These are phyloP conservation scores for Leishmania tarentolae DNA, from an alignment of 208 protist species.

Conservation along the genomic window DNA sequence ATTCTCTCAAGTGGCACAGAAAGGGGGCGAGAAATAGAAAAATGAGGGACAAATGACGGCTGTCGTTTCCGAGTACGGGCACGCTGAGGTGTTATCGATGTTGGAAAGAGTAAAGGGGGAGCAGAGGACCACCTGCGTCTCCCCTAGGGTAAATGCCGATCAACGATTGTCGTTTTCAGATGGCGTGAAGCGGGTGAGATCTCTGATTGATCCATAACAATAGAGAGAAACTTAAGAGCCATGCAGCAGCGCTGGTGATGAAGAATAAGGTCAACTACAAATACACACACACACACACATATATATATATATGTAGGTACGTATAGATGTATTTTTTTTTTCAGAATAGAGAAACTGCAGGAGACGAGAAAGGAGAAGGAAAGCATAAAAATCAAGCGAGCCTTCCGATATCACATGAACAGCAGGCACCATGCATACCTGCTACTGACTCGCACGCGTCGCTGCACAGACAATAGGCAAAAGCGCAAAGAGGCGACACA, in stretches of 20 bases:
- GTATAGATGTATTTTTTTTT: not conserved
- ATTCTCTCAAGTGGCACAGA: not conserved
- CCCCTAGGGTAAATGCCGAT: not conserved
- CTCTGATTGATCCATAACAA: not conserved
- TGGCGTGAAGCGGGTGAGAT: not conserved
- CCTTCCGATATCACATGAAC: not conserved
- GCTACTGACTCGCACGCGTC: not conserved
- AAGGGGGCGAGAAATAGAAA: not conserved
- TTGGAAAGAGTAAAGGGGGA: not conserved
- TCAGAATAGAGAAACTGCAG: not conserved
- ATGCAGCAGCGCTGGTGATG: not conserved
- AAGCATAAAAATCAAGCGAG: not conserved
- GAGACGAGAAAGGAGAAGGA: not conserved
- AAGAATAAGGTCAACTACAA: not conserved
- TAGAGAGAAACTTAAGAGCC: not conserved
- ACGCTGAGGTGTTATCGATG: not conserved
- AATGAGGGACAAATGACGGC: not conserved
- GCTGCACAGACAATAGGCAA: not conserved
- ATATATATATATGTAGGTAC: too few relatives aligned
- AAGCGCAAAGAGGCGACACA: not conserved
- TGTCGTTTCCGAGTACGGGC: not conserved
- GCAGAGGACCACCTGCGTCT: not conserved
- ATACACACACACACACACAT: too few relatives aligned
- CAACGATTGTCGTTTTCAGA: not conserved
- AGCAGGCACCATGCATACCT: not conserved